Evolutionary conservation across 2,329 filamentous ascomycete species (phyloP).

Genomic region (Verticillium dahliae): DNA sequence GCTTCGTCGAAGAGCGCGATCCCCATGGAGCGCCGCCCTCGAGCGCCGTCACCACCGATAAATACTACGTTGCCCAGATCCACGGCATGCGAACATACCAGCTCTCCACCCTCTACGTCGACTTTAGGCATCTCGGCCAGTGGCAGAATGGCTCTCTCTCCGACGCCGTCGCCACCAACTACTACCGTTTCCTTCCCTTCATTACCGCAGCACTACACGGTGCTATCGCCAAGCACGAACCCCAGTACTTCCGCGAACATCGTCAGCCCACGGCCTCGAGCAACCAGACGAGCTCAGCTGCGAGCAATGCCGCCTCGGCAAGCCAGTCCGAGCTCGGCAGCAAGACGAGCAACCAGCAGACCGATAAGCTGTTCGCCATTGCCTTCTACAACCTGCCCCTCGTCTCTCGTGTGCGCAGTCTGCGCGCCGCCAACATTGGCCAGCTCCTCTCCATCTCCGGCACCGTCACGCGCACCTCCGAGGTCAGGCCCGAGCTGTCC

Average conservation of each 20-base stretch:
- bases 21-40: slow-evolving; percentile 58
- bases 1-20: slow-evolving; percentile 63
- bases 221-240: slow-evolving; percentile 89
- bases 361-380: slow-evolving; percentile 89
- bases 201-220: slow-evolving; percentile 84
- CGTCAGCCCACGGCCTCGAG: slow-evolving; percentile 75
- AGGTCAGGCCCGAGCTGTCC: slow-evolving; percentile 90
- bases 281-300: slow-evolving; percentile 61
- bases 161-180: slow-evolving; percentile 79
- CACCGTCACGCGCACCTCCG: slow-evolving; percentile 92
- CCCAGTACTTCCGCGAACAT: slow-evolving; percentile 89
- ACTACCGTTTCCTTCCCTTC: slow-evolving; percentile 93
- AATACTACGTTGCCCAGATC: slow-evolving; percentile 81
- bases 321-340: slow-evolving; percentile 61
- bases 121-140: slow-evolving; percentile 75
- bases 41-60: slow-evolving; percentile 67
- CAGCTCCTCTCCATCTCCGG: slow-evolving; percentile 93
- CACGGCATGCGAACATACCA: slow-evolving; percentile 67
- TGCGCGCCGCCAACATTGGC: slow-evolving; percentile 86
- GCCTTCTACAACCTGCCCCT: slow-evolving; percentile 91
- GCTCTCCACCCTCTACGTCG: slow-evolving; percentile 81
- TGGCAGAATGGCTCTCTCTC: slow-evolving; percentile 76
- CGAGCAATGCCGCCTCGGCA: slow-evolving; percentile 54
- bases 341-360: slow-evolving; percentile 86
- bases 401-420: slow-evolving; percentile 75